phyloP scores from a whole-genome alignment of 2,329 filamentous ascomycete species.

The Elsinoe necatrix region DNA sequence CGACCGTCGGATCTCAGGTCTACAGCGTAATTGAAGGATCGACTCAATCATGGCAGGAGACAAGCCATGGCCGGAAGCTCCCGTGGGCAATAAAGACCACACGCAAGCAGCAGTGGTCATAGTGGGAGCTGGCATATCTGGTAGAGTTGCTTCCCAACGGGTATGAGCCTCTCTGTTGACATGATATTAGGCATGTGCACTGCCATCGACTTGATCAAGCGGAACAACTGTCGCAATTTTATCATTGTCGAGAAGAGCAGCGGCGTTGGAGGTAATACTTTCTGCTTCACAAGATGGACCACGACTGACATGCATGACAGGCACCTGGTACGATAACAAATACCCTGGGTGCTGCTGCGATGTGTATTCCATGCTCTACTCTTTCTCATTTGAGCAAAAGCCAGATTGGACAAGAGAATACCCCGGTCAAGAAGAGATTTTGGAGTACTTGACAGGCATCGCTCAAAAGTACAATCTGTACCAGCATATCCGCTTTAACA shows the following conservation, averaged over 20 bases:
- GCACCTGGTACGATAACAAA: slow-evolving; percentile 40
- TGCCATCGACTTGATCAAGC: slow-evolving; percentile 49
- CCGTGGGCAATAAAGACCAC: slow-evolving; percentile 43
- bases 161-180: not conserved
- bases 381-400: slow-evolving; percentile 54
- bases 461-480: slow-evolving; percentile 49
- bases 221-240: slow-evolving; percentile 46
- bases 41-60: slow-evolving; percentile 32
- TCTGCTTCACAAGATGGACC: slow-evolving; percentile 60
- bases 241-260: slow-evolving; percentile 50
- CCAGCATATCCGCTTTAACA: slow-evolving; percentile 51
- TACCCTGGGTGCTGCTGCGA: slow-evolving; percentile 34
- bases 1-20: not conserved
- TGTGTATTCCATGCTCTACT: slow-evolving; percentile 49
- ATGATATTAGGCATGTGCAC: slow-evolving; percentile 40
- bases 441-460: slow-evolving; percentile 46
- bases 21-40: too few relatives aligned
- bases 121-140: slow-evolving; percentile 48
- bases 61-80: slow-evolving; percentile 39
- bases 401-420: slow-evolving; percentile 50
- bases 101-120: slow-evolving; percentile 49
- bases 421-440: slow-evolving; percentile 52
- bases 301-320: slow-evolving; percentile 36
- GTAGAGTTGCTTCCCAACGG: slow-evolving; percentile 25
- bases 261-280: slow-evolving; percentile 50